phyloP scores from a whole-genome alignment of 2,329 filamentous ascomycete species.

The Diaporthe nobilis region DNA sequence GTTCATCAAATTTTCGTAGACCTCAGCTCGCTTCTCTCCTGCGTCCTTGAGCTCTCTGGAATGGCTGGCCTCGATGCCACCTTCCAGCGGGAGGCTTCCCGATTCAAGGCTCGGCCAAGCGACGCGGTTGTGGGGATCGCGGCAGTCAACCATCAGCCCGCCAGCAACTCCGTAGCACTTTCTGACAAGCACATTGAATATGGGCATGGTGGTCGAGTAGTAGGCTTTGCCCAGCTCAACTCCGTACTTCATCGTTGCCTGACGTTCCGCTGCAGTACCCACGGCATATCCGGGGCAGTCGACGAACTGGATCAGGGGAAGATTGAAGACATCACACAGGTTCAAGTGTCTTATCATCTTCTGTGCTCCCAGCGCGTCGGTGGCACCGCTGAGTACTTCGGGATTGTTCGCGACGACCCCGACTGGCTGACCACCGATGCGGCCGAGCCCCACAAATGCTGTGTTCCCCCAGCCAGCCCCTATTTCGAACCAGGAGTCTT shows the following conservation, averaged over 20 bases:
- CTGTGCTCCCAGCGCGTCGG: constrained; percentile 72
- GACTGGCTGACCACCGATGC: constrained; percentile 69
- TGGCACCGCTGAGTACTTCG: constrained; percentile 72
- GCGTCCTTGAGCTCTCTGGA: constrained; percentile 70
- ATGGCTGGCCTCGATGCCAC: constrained; percentile 76
- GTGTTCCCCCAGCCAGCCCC: constrained; percentile 74
- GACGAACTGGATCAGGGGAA: constrained; percentile 74
- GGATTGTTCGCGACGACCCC: constrained; percentile 73
- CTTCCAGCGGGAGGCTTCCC: constrained; percentile 73
- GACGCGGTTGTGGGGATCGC: constrained; percentile 72
- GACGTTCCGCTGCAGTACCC: constrained; percentile 73
- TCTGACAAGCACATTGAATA: constrained; percentile 74
- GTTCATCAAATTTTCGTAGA: constrained; percentile 70
- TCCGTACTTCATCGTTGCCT: constrained; percentile 75
- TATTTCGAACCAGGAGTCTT: constrained; percentile 73
- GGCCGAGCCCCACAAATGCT: constrained; percentile 71
- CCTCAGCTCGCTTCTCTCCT: constrained; percentile 62
- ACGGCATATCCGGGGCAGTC: constrained; percentile 58
- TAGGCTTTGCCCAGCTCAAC: constrained; percentile 73
- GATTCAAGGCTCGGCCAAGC: constrained; percentile 76
- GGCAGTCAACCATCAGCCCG: constrained; percentile 73
- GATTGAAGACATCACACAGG: constrained; percentile 75
- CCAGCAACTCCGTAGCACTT: constrained; percentile 75
- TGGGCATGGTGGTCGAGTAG: constrained; percentile 72
- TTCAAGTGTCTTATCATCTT: constrained; percentile 73